Conservation (phyloP, 2,329 filamentous ascomycete genomes). For the Akanthomyces lecanii region DNA sequence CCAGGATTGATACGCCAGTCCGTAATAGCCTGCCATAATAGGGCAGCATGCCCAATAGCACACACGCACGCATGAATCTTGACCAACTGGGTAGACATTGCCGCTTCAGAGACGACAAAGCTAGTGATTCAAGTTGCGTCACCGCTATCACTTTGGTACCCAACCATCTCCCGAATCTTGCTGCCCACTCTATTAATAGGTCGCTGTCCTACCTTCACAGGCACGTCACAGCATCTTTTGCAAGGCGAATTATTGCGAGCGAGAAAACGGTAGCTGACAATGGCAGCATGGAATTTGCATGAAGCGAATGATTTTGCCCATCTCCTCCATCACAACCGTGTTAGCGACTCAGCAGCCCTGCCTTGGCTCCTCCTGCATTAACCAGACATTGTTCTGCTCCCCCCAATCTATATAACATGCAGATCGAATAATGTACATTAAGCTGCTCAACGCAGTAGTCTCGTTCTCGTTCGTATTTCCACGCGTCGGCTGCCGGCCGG, state of each 20-base stretch:
- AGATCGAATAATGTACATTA: conserved; percentile 4
- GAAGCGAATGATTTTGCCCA: background rate
- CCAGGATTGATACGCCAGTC: background rate
- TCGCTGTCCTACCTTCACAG: background rate
- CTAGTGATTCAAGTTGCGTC: conserved; percentile 3
- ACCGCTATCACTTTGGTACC: background rate
- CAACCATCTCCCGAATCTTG: background rate
- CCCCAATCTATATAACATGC: conserved; percentile 1
- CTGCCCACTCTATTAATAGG: conserved; percentile 2
- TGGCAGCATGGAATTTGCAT: background rate
- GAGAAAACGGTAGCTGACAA: background rate
- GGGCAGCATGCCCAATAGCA: background rate
- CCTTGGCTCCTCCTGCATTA: background rate
- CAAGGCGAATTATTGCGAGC: too few species aligned
- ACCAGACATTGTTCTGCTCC: background rate
- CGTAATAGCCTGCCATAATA: background rate
- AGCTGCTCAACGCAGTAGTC: background rate
- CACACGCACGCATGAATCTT: background rate
- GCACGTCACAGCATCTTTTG: background rate
- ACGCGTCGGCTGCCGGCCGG: background rate
- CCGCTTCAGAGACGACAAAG: background rate
- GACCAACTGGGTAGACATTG: background rate
- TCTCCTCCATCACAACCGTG: background rate
- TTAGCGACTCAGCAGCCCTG: background rate
- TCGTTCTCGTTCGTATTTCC: background rate